These are phyloP conservation scores for Pseudocercospora fijiensis DNA, from an alignment of 2,329 filamentous ascomycete species.

Conservation along the genomic window DNA sequence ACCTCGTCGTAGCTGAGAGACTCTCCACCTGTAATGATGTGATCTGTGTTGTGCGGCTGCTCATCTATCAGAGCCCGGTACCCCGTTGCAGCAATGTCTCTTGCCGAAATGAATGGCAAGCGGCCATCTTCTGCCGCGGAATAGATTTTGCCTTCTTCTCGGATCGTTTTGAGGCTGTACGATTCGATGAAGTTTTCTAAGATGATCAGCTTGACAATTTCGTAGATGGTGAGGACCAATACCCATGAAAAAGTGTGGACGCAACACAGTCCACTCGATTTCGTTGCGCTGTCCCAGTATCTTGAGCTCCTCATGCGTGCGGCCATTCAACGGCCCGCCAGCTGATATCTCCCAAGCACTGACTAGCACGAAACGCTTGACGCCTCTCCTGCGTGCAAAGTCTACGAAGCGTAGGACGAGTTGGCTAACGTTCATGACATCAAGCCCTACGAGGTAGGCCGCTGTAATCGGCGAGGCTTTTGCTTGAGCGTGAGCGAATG, in stretches of 20 bases:
- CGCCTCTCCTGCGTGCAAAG: slow-evolving; percentile 40
- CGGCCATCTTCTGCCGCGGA: slow-evolving; percentile 47
- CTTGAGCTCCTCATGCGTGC: slow-evolving; percentile 18
- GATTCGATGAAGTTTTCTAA: slow-evolving; percentile 49
- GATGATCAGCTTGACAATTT: neutral
- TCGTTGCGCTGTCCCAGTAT: slow-evolving; percentile 26
- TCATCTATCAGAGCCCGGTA: slow-evolving; percentile 43
- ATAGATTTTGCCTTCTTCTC: slow-evolving; percentile 44
- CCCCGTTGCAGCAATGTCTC: slow-evolving; percentile 51
- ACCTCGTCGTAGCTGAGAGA: slow-evolving; percentile 38
- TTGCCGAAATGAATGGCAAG: slow-evolving; percentile 49
- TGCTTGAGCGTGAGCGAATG: slow-evolving; percentile 32
- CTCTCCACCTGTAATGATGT: slow-evolving; percentile 39
- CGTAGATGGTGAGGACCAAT: slow-evolving; percentile 17
- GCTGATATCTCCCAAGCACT: slow-evolving; percentile 21
- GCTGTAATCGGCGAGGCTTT: slow-evolving; percentile 35
- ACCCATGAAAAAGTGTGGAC: slow-evolving; percentile 54
- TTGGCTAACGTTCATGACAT: slow-evolving; percentile 36
- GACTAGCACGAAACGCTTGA: slow-evolving; percentile 49
- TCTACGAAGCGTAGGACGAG: slow-evolving; percentile 47
- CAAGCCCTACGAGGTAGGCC: slow-evolving; percentile 47
- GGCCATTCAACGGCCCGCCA: slow-evolving; percentile 15
- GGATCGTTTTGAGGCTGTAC: slow-evolving; percentile 38
- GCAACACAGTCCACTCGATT: slow-evolving; percentile 47
- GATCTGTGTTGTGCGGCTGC: slow-evolving; percentile 45